Evolutionary conservation across 1,284 basidiomycete genomes (phyloP).

Genomic region (Rhodotorula mucilaginosa): DNA sequence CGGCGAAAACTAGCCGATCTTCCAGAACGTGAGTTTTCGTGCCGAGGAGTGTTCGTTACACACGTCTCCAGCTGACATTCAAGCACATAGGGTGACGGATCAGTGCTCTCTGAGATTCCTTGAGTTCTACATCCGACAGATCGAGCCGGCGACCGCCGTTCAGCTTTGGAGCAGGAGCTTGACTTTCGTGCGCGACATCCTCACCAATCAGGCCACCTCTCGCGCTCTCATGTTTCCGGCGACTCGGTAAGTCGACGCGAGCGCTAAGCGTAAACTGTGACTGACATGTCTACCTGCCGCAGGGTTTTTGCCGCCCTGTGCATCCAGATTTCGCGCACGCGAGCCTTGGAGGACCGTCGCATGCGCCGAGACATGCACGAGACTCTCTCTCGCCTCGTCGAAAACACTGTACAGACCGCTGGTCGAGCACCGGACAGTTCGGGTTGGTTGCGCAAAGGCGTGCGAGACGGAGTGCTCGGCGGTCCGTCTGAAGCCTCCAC

Average conservation of each 20-base stretch:
- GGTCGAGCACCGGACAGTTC: slow-evolving; percentile 71
- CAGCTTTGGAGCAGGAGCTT: slow-evolving; percentile 83
- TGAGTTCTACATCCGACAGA: slow-evolving; percentile 75
- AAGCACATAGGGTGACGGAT: slow-evolving; percentile 4
- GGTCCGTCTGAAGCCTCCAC: neutral
- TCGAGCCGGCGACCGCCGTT: slow-evolving; percentile 83
- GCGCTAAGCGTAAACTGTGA: too few species aligned
- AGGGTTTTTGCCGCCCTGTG: slow-evolving; percentile 78
- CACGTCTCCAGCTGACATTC: neutral
- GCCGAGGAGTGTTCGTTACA: too few species aligned
- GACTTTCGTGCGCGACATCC: slow-evolving; percentile 74
- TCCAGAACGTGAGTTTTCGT: slow-evolving; percentile 1
- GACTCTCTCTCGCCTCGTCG: slow-evolving; percentile 77
- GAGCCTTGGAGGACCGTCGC: slow-evolving; percentile 82
- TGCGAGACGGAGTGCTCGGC: slow-evolving; percentile 56
- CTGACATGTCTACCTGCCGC: neutral
- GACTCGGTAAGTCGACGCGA: slow-evolving; percentile 59
- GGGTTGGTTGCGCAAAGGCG: slow-evolving; percentile 70
- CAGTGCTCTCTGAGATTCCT: slow-evolving; percentile 70
- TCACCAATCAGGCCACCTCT: slow-evolving; percentile 62
- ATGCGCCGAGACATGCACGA: slow-evolving; percentile 90
- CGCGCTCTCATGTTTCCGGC: slow-evolving; percentile 69
- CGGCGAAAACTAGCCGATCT: slow-evolving; percentile 27
- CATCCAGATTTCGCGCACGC: slow-evolving; percentile 80
- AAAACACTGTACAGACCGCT: slow-evolving; percentile 71